Evolutionary conservation across 2,329 filamentous ascomycete genomes (phyloP).

Genomic region (Aciculosporium take): DNA sequence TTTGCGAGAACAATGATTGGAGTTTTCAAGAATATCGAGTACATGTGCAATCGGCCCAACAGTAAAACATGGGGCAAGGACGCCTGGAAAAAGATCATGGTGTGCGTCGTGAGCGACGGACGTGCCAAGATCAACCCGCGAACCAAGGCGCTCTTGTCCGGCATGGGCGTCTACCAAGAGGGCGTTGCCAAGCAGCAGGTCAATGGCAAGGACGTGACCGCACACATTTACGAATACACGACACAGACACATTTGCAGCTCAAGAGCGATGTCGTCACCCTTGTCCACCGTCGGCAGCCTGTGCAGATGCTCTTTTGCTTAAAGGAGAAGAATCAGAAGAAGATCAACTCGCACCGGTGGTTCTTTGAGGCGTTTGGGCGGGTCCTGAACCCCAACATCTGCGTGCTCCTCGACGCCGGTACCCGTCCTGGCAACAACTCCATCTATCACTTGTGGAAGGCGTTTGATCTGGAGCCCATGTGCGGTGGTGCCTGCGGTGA

Average conservation of each 20-base stretch:
- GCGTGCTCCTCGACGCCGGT: conserved; percentile 88
- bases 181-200: conserved; percentile 98
- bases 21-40: conserved; percentile 97
- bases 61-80: conserved; percentile 98
- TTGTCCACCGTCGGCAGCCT: conserved; percentile 75
- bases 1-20: conserved; percentile 93
- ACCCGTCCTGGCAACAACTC: conserved; percentile 88
- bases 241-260: conserved; percentile 75
- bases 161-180: conserved; percentile 93
- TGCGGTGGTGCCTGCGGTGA: conserved; percentile 95
- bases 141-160: conserved; percentile 78
- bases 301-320: conserved; percentile 96
- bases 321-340: conserved; percentile 99
- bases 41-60: conserved; percentile 85
- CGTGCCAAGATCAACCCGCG: conserved; percentile 92
- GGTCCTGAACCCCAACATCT: conserved; percentile 89
- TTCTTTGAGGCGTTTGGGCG: conserved; percentile 96
- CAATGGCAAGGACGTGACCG: conserved; percentile 89
- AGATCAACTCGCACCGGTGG: conserved; percentile 99
- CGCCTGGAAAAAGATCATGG: conserved; percentile 99
- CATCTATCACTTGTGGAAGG: conserved; percentile 97
- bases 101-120: conserved; percentile 92
- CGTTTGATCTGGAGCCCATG: conserved; percentile 94
- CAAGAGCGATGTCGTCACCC: conserved; percentile 75
- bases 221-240: conserved; percentile 94